Evolutionary conservation across 768 basidiomycete species (phyloP), one percentile per base, ranked within the genome.

Genomic region (Xerocomus spinulosus): DNA sequence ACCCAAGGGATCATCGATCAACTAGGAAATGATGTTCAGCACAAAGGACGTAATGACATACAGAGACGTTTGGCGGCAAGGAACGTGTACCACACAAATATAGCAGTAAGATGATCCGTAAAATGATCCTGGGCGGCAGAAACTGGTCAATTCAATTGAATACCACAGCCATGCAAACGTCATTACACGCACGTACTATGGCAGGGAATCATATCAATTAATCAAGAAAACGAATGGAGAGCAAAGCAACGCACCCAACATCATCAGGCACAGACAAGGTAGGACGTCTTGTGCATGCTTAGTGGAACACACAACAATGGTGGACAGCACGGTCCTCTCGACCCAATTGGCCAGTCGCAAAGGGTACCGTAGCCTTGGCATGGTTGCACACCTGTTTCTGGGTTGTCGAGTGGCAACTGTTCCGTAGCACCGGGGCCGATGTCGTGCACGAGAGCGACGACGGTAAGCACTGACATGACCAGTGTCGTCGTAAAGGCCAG

Each of bases 321-420:
- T 17, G 38, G 9, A 32, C 58, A 50, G 36, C 58, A 60, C 8
- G 54, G 54, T 4, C 52, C 49, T 24, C 46, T 43, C 42, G 58
- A 32, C 18, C 58, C 58, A 21, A 26, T 35, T 5, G 48, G 50
- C 54, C 50, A 56, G 24, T 57, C 50, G n/a, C 58, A 59, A 0
- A 60, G 13, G 5, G 38, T 23, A 8, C 52, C 52, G 9, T 39
- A 34, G 0, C 13, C 13, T 7, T 37, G 35, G 9, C 57, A 55
- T 14, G 46, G 34, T 15, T 36, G 30, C 3, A 23, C 15, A 8
- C 30, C 17, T n/a, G n/a, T 5, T n/a, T 14, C 7, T 21, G 35
- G 28, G 0, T 23, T 28, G 30, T 21, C 41, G 24, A 46, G 42
- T 4, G 46, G 9, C n/a, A 24, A 13, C 30, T 52, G 50, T 10